Conservation (phyloP, 2,329 filamentous ascomycete species). For the Aplosporella prunicola region DNA sequence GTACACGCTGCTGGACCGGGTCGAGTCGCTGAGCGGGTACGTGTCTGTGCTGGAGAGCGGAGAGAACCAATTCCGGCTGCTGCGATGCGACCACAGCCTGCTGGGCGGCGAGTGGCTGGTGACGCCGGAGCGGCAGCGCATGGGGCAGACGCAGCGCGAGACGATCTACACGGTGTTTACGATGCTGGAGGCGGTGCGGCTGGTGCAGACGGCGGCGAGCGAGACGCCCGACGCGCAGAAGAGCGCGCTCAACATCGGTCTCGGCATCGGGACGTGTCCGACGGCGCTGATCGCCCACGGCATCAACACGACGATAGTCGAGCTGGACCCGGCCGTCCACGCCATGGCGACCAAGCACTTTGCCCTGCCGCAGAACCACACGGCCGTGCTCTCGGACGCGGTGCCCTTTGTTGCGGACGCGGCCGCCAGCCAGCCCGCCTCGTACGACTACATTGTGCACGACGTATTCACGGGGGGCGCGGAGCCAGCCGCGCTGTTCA, state of each 20-base stretch:
- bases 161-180: conserved; percentile 95
- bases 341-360: conserved; percentile 79
- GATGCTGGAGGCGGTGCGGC: conserved; percentile 82
- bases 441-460: conserved; percentile 89
- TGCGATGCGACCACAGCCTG: conserved; percentile 90
- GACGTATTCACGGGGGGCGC: conserved; percentile 97
- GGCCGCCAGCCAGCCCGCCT: conserved; percentile 34
- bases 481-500: conserved; percentile 83
- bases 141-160: conserved; percentile 54
- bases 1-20: conserved; percentile 69
- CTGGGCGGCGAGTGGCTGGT: conserved; percentile 85
- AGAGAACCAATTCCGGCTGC: conserved; percentile 61
- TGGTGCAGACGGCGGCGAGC: conserved; percentile 49
- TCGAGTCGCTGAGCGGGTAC: conserved; percentile 84
- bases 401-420: conserved; percentile 53
- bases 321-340: conserved; percentile 86
- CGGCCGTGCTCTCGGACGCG: conserved; percentile 72
- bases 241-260: conserved; percentile 76
- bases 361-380: conserved; percentile 65
- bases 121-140: conserved; percentile 31
- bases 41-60: conserved; percentile 77
- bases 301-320: conserved; percentile 86
- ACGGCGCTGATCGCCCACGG: conserved; percentile 79
- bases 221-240: conserved; percentile 52
- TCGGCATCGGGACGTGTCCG: conserved; percentile 87